Conservation (phyloP, 495 filamentous ascomycete genomes). For the Xylaria castorea region DNA sequence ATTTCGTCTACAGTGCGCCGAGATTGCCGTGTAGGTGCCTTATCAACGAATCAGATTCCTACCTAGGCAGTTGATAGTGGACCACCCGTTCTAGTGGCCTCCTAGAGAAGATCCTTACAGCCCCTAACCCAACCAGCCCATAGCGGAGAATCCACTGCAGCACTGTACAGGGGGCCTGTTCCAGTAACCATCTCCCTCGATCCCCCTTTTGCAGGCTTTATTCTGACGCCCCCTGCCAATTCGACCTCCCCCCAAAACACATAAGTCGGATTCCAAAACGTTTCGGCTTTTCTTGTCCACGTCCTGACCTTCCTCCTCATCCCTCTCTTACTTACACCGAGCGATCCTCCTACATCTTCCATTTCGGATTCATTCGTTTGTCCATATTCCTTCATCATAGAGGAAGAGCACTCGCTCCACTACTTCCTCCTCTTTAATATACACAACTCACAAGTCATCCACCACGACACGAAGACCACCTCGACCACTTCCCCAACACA, state of each 20-base stretch:
- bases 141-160: background rate
- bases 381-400: slow-evolving; percentile 56
- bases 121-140: background rate
- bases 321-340: slow-evolving; percentile 42
- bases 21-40: slow-evolving; percentile 1
- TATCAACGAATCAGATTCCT: slow-evolving; percentile 1
- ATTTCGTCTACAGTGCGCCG: slow-evolving; percentile 8
- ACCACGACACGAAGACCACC: background rate
- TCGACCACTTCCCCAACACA: background rate
- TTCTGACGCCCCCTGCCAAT: slow-evolving; percentile 19
- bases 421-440: slow-evolving; percentile 49
- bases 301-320: slow-evolving; percentile 46
- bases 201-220: slow-evolving; percentile 23
- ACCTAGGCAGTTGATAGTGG: background rate
- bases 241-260: slow-evolving; percentile 43
- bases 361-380: slow-evolving; percentile 50
- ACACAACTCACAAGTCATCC: slow-evolving; percentile 19
- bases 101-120: slow-evolving; percentile 10
- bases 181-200: slow-evolving; percentile 11
- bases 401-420: slow-evolving; percentile 48
- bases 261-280: slow-evolving; percentile 53
- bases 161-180: slow-evolving; percentile 4
- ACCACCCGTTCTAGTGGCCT: background rate
- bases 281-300: slow-evolving; percentile 51
- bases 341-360: slow-evolving; percentile 43